phyloP scores from a whole-genome alignment of 805 yeast species.

The Monosporozyma solicola region DNA sequence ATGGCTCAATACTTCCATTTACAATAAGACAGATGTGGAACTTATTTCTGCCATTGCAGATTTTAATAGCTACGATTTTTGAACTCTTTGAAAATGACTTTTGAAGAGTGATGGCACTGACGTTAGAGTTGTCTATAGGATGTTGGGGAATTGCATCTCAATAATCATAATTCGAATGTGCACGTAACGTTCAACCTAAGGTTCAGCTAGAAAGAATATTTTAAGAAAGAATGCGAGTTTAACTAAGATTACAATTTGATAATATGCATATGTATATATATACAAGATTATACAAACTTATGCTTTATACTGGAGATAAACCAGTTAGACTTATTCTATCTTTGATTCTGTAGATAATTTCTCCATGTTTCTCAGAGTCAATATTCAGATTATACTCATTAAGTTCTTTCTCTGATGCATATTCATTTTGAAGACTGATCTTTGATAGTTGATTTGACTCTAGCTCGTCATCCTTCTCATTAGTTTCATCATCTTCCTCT shows the following conservation, averaged over 20 bases:
- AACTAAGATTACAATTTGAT: neutral
- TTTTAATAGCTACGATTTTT: no score
- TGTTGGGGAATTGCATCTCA: no score
- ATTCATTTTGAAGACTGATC: neutral
- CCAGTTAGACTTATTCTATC: conserved; percentile 21
- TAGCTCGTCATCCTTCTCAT: neutral
- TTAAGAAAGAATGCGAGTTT: neutral
- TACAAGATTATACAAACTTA: no score
- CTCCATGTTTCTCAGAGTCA: conserved; percentile 9
- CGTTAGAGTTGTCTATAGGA: no score
- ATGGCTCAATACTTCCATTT: no score
- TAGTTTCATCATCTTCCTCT: conserved; percentile 3
- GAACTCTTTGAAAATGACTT: no score
- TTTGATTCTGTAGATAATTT: conserved; percentile 23
- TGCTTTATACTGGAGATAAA: conserved; percentile 21
- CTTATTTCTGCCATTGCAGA: no score
- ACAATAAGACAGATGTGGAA: no score
- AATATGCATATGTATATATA: neutral
- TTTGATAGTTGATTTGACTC: neutral
- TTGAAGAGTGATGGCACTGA: no score
- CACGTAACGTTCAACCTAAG: no score
- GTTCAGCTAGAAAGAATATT: no score
- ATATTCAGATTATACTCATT: neutral
- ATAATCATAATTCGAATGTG: no score
- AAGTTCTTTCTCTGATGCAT: neutral